A percentile compares a stretch with the other conserved stretches of the same genome.
Evolutionary conservation across 495 filamentous ascomycete genomes (phyloP).

Genomic region (Choiromyces venosus): DNA sequence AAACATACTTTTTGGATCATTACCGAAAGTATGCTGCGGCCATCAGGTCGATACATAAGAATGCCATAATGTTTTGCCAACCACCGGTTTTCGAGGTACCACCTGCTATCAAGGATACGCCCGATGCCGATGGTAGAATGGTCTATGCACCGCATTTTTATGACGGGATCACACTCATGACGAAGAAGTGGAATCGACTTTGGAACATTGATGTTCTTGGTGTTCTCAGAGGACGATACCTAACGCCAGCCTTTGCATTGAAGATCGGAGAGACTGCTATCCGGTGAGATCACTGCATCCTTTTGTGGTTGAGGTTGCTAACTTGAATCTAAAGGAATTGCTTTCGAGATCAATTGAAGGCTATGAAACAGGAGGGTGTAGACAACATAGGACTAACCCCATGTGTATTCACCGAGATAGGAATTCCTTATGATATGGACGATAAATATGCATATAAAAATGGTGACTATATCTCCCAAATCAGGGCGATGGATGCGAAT

Average conservation of each 20-base stretch:
- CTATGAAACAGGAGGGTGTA: slow-evolving; percentile 79
- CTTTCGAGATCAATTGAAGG: slow-evolving; percentile 82
- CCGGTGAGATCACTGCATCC: slow-evolving; percentile 42
- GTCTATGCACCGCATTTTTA: slow-evolving; percentile 94
- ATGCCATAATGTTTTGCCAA: slow-evolving; percentile 84
- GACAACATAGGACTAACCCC: slow-evolving; percentile 88
- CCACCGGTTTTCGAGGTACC: slow-evolving; percentile 88
- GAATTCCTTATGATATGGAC: slow-evolving; percentile 99
- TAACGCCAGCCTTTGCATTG: slow-evolving; percentile 79
- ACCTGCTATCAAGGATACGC: slow-evolving; percentile 76
- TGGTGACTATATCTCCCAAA: slow-evolving; percentile 92
- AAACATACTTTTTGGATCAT: slow-evolving; percentile 79
- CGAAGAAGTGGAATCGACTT: slow-evolving; percentile 94
- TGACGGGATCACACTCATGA: slow-evolving; percentile 92
- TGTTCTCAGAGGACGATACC: slow-evolving; percentile 79
- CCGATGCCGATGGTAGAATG: slow-evolving; percentile 82
- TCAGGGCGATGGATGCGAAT: slow-evolving; percentile 92
- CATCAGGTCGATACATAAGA: slow-evolving; percentile 67
- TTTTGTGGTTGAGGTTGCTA: not conserved
- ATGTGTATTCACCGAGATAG: slow-evolving; percentile 88
- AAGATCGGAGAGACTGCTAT: slow-evolving; percentile 93
- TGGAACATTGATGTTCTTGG: slow-evolving; percentile 98
- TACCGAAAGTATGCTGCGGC: slow-evolving; percentile 70
- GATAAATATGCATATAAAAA: slow-evolving; percentile 89
- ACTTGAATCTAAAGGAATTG: slow-evolving; percentile 54